phyloP scores from a whole-genome alignment of 192 early-diverging fungal genomes.

The Backusella morwellensis region DNA sequence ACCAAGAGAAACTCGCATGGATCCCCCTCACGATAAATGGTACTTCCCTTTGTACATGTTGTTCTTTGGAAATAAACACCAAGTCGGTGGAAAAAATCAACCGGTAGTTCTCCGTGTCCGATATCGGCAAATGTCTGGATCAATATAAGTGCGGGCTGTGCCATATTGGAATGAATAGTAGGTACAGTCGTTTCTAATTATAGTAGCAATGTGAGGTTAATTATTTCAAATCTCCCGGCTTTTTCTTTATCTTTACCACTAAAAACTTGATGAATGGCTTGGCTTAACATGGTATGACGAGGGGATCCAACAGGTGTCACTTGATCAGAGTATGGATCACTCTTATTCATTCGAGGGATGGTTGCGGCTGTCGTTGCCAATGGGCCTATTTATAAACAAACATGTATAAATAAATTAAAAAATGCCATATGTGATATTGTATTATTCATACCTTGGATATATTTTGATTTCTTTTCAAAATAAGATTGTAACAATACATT shows the following conservation, averaged over 20 bases:
- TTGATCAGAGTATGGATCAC: background rate
- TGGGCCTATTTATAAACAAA: background rate
- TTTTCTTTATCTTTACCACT: slow-evolving; percentile 15
- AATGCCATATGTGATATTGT: background rate
- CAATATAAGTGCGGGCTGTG: slow-evolving; percentile 54
- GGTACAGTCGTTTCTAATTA: slow-evolving; percentile 17
- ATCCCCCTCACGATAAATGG: slow-evolving; percentile 68
- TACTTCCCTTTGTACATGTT: slow-evolving; percentile 48
- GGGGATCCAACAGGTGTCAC: slow-evolving; percentile 13
- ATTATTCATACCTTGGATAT: slow-evolving; percentile 4
- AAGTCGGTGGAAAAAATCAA: slow-evolving; percentile 56
- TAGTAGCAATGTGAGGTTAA: background rate
- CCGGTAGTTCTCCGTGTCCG: slow-evolving; percentile 1
- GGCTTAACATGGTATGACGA: slow-evolving; percentile 29
- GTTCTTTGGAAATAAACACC: slow-evolving; percentile 66
- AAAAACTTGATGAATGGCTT: slow-evolving; percentile 28
- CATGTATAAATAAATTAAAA: background rate
- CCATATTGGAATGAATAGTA: slow-evolving; percentile 33
- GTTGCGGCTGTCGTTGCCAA: background rate
- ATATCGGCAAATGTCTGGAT: slow-evolving; percentile 66
- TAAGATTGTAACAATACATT: slow-evolving; percentile 82
- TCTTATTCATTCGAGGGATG: background rate
- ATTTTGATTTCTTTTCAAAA: slow-evolving; percentile 52
- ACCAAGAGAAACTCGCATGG: slow-evolving; percentile 65
- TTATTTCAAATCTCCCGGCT: background rate